phyloP scores from a whole-genome alignment of 768 basidiomycete genomes.

The Glaciozyma antarctica region DNA sequence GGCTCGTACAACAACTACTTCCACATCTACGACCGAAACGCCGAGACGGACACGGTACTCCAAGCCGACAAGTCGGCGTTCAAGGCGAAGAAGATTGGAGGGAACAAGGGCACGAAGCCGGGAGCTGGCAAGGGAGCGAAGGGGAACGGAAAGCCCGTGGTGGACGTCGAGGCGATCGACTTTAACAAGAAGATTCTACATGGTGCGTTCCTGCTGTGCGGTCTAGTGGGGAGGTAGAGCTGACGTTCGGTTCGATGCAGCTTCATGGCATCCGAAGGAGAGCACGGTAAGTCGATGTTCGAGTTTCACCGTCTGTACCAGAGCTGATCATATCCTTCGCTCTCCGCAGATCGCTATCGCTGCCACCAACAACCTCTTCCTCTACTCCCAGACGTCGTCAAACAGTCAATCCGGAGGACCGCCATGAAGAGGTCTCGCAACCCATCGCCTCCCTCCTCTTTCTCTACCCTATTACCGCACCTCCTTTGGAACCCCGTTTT shows the following conservation, averaged over 20 bases:
- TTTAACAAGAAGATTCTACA: conserved; percentile 97
- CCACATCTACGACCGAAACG: conserved; percentile 93
- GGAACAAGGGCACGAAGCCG: conserved; percentile 39
- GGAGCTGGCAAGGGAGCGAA: conserved; percentile 59
- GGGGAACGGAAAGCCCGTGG: conserved; percentile 62
- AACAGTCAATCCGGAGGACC: conserved; percentile 3
- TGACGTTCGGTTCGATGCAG: neutral
- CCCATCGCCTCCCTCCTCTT: neutral
- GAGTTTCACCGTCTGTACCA: neutral
- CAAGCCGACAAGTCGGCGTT: conserved; percentile 99
- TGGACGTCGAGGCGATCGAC: conserved; percentile 56
- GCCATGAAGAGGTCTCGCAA: neutral
- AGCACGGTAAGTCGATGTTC: conserved; percentile 59
- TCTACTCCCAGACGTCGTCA: conserved; percentile 36
- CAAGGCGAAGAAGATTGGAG: conserved; percentile 98
- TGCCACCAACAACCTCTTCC: conserved; percentile 69
- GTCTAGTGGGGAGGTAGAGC: conserved; percentile 35
- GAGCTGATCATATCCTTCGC: neutral
- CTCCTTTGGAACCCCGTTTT: neutral
- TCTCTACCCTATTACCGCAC: neutral
- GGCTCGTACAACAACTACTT: conserved; percentile 99
- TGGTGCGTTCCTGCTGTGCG: conserved; percentile 47
- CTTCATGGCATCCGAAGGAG: conserved; percentile 85
- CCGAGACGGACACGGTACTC: conserved; percentile 72
- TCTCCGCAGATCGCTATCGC: conserved; percentile 32